Evolutionary conservation across 345 rosid genomes (phyloP).

Genomic region (Eucalyptus paniculata): DNA sequence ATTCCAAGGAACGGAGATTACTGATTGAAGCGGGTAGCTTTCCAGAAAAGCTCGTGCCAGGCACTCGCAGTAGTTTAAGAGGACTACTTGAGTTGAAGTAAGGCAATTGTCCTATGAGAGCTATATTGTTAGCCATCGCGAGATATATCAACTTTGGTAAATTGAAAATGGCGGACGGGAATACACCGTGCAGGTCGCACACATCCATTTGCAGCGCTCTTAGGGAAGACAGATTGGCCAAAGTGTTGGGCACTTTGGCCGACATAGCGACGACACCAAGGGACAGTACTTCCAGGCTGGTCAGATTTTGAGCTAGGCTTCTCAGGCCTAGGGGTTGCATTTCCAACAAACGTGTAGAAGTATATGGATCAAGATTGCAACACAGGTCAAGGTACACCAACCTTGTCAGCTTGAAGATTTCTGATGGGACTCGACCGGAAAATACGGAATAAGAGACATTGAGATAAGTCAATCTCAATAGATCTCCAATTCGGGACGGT

Average conservation of each 20-base stretch:
- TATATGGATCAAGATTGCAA: background rate
- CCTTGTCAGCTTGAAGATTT: background rate
- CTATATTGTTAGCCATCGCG: rapidly evolving
- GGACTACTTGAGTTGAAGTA: background rate
- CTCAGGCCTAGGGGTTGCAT: background rate
- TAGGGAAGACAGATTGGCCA: background rate
- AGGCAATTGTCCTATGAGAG: background rate
- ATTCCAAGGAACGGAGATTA: background rate
- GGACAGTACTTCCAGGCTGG: background rate
- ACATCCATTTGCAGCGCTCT: rapidly evolving
- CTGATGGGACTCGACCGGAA: background rate
- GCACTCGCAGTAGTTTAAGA: background rate
- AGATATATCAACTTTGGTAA: background rate
- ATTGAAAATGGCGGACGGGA: background rate
- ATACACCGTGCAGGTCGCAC: background rate
- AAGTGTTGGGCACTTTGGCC: background rate
- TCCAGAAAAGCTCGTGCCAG: background rate
- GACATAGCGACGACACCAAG: background rate
- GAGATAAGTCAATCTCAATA: background rate
- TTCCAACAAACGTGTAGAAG: background rate
- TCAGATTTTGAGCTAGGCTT: background rate
- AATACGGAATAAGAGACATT: background rate
- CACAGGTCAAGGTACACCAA: background rate
- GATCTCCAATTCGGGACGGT: background rate
- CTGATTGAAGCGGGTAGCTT: background rate